These are phyloP conservation scores for Neocallimastix lanati DNA, from an alignment of 192 early-diverging fungal genomes.

Conservation along the genomic window DNA sequence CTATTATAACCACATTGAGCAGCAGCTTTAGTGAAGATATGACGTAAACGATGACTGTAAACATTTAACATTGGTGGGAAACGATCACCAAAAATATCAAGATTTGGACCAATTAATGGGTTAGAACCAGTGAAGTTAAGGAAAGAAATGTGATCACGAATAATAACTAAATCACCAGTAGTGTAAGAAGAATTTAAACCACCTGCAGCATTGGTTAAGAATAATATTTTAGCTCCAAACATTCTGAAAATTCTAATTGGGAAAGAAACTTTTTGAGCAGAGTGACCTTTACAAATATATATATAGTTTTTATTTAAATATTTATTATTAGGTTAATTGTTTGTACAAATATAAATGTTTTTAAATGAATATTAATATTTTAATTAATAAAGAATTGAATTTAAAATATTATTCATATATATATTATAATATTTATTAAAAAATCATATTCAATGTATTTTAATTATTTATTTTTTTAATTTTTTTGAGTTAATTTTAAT, in stretches of 20 bases:
- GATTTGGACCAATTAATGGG: constrained; percentile 71
- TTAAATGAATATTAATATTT: too few relatives aligned
- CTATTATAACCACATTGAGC: not conserved
- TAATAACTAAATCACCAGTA: constrained; percentile 69
- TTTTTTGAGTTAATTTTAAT: too few relatives aligned
- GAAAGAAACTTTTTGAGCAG: constrained; percentile 55
- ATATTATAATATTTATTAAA: too few relatives aligned
- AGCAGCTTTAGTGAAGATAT: constrained; percentile 45
- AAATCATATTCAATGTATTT: too few relatives aligned
- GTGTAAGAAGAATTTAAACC: constrained; percentile 53
- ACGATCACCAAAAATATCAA: constrained; percentile 61
- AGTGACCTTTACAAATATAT: constrained; percentile 48
- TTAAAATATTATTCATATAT: too few relatives aligned
- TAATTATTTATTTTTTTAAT: too few relatives aligned
- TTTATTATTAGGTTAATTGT: too few relatives aligned
- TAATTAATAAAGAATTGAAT: too few relatives aligned
- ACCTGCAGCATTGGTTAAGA: constrained; percentile 78
- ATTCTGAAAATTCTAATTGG: constrained; percentile 73
- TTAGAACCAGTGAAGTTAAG: constrained; percentile 49
- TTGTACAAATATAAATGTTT: too few relatives aligned
- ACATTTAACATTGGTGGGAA: constrained; percentile 73
- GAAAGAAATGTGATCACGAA: constrained; percentile 59
- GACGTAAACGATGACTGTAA: constrained; percentile 61
- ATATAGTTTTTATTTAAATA: too few relatives aligned
- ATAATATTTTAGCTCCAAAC: constrained; percentile 54